Percentiles rank a stretch among this genome's conserved stretches.
Evolutionary conservation across 306 rosid genomes (phyloP).

Genomic region (Trifolium dubium): DNA sequence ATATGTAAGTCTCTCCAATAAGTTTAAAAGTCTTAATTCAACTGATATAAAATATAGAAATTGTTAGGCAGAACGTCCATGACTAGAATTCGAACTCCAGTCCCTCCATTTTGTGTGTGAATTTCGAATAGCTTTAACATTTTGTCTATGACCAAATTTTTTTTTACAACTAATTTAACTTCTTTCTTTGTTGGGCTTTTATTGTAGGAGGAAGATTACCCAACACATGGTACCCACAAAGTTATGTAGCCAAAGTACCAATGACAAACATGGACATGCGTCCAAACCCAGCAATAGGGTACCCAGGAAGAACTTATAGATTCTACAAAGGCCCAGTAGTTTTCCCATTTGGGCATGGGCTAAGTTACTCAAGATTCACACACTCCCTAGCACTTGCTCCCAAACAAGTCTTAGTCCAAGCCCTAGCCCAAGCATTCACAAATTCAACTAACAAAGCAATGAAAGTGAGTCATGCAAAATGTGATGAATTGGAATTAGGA

Average conservation of each 20-base stretch:
- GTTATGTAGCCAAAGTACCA: slow-evolving; percentile 59
- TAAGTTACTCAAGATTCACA: slow-evolving; percentile 67
- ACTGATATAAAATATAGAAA: too few relatives aligned
- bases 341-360: slow-evolving; percentile 79
- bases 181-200: neutral
- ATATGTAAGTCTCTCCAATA: too few relatives aligned
- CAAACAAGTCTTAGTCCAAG: slow-evolving; percentile 43
- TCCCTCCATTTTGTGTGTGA: too few relatives aligned
- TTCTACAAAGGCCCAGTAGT: slow-evolving; percentile 93
- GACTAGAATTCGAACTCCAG: too few relatives aligned
- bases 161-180: neutral
- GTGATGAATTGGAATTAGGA: slow-evolving; percentile 44
- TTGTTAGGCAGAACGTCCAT: too few relatives aligned
- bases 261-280: slow-evolving; percentile 88
- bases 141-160: too few relatives aligned
- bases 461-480: slow-evolving; percentile 56
- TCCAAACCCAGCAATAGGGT: slow-evolving; percentile 65
- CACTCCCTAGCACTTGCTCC: slow-evolving; percentile 63
- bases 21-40: too few relatives aligned
- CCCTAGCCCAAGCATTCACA: slow-evolving; percentile 2
- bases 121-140: too few relatives aligned
- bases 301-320: slow-evolving; percentile 91
- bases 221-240: slow-evolving; percentile 92
- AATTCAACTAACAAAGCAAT: slow-evolving; percentile 60
- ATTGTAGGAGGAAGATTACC: slow-evolving; percentile 48